Percentiles rank a stretch among this genome's conserved stretches.
These are phyloP conservation scores for Infundibulicybe gibba DNA, from an alignment of 768 basidiomycete genomes.

Conservation along the genomic window DNA sequence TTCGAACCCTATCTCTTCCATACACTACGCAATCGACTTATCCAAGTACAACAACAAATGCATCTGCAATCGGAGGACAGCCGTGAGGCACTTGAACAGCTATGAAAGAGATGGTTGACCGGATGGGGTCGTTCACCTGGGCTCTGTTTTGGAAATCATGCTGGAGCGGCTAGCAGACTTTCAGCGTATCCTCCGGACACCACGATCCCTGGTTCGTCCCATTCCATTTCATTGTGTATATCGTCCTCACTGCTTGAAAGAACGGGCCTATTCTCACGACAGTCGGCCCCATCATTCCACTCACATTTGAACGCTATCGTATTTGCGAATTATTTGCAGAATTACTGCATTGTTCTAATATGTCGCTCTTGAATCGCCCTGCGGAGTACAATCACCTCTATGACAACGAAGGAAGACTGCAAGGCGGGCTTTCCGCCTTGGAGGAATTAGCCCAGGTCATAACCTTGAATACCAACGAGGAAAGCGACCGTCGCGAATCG, in stretches of 20 bases:
- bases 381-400: conserved; percentile 67
- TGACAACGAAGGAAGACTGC: conserved; percentile 77
- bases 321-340: conserved; percentile 98
- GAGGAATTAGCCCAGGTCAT: conserved; percentile 89
- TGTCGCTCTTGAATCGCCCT: conserved; percentile 89
- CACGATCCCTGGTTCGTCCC: conserved; percentile 70
- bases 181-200: conserved; percentile 63
- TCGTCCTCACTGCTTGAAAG: conserved; percentile 31
- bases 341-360: conserved; percentile 95
- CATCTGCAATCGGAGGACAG: conserved; percentile 49
- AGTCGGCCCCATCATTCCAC: conserved; percentile 68
- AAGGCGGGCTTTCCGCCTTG: conserved; percentile 81
- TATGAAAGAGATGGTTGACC: conserved; percentile 78
- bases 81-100: conserved; percentile 66
- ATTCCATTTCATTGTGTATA: background rate
- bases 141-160: conserved; percentile 73
- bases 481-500: conserved; percentile 43
- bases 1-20: conserved; percentile 98
- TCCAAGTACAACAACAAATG: conserved; percentile 78
- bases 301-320: conserved; percentile 93
- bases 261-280: conserved; percentile 68
- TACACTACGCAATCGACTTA: conserved; percentile 85
- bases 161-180: conserved; percentile 66
- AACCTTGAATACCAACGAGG: conserved; percentile 54
- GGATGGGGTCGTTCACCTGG: conserved; percentile 89